phyloP scores from a whole-genome alignment of 352 stramenopile species.

The Pythium biforme region DNA sequence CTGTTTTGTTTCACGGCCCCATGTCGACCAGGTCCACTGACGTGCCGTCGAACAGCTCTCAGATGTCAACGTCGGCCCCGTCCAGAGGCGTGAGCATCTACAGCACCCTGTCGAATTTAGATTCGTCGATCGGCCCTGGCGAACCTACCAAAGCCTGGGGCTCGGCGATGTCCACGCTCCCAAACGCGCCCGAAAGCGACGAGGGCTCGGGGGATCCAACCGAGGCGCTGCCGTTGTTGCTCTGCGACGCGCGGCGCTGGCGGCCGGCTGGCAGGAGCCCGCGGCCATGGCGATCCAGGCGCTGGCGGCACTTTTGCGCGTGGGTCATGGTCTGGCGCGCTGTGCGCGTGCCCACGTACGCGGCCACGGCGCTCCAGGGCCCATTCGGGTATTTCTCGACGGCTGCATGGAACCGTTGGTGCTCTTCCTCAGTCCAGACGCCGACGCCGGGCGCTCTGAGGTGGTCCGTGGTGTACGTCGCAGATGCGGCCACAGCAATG shows the following conservation, averaged over 20 bases:
- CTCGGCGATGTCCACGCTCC: not conserved
- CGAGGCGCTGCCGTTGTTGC: not conserved
- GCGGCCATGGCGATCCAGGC: not conserved
- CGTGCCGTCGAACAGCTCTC: too few relatives aligned
- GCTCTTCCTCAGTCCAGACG: conserved; percentile 8
- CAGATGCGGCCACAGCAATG: not conserved
- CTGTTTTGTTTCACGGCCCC: too few relatives aligned
- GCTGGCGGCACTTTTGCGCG: conserved; percentile 8
- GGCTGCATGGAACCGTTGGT: conserved; percentile 15
- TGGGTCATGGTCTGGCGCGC: conserved; percentile 14
- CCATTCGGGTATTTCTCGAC: conserved; percentile 19
- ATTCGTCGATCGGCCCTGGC: not conserved
- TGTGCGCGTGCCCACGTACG: conserved; percentile 16
- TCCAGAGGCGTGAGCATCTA: too few relatives aligned
- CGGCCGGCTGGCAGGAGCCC: not conserved
- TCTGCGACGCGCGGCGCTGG: not conserved
- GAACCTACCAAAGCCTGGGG: not conserved
- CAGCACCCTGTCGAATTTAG: conserved; percentile 2
- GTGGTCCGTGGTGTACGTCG: not conserved
- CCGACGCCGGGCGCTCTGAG: not conserved
- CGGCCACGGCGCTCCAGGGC: conserved; percentile 17
- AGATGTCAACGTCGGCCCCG: too few relatives aligned
- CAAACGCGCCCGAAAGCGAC: not conserved
- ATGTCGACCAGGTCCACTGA: too few relatives aligned
- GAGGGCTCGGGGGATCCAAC: not conserved